These are phyloP conservation scores for Phytophthora hibernalis DNA, from an alignment of 352 stramenopile genomes.

Conservation along the genomic window DNA sequence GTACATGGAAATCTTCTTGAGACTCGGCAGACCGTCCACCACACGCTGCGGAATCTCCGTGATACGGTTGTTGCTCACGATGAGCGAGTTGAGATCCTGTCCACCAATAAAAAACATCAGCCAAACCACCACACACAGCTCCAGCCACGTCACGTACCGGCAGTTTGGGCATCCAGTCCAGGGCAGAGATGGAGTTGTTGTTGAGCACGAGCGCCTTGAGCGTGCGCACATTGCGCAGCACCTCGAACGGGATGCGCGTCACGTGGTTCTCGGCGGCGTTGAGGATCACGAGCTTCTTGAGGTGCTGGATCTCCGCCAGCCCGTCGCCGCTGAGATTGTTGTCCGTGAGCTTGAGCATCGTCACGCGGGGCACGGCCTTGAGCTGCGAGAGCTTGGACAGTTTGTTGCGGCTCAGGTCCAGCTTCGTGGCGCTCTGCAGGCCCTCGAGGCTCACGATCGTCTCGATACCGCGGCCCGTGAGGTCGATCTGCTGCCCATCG, in stretches of 20 bases:
- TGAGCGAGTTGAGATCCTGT: conserved; percentile 83
- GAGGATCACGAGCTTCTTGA: conserved; percentile 85
- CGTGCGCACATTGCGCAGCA: conserved; percentile 67
- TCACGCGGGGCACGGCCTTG: conserved; percentile 62
- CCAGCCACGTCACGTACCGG: conserved; percentile 21
- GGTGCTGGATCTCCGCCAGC: conserved; percentile 68
- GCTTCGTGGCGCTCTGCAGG: conserved; percentile 65
- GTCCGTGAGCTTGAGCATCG: conserved; percentile 82
- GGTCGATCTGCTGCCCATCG: conserved; percentile 64
- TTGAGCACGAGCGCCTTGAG: conserved; percentile 88
- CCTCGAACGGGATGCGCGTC: conserved; percentile 72
- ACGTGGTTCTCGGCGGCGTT: conserved; percentile 82
- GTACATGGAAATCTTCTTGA: conserved; percentile 89
- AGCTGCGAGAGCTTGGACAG: conserved; percentile 83
- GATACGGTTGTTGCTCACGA: conserved; percentile 89
- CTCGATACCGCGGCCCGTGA: conserved; percentile 80
- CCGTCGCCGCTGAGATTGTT: conserved; percentile 83
- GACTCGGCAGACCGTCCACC: conserved; percentile 68
- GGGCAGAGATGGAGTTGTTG: conserved; percentile 81
- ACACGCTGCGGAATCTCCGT: conserved; percentile 63
- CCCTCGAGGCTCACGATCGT: conserved; percentile 79
- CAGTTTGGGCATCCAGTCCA: conserved; percentile 87
- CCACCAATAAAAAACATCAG: conserved; percentile 2
- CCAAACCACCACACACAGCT: background rate
- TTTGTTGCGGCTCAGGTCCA: conserved; percentile 89